Percentiles rank a stretch among this genome's conserved stretches.
These are phyloP conservation scores for Camellia granthamiana DNA, from an alignment of 148 eudicot species.

Conservation along the genomic window DNA sequence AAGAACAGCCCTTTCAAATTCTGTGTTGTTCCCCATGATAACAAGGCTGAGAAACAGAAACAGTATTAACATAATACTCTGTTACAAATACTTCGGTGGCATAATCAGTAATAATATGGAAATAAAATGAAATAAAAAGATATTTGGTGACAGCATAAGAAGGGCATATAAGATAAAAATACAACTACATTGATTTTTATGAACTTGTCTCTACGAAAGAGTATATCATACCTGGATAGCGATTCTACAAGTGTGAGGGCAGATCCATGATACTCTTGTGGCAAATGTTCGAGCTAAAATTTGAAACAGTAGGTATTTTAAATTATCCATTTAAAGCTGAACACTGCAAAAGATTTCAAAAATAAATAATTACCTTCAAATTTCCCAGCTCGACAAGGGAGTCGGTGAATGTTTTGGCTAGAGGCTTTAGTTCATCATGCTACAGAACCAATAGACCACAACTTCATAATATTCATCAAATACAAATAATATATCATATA, in stretches of 20 bases:
- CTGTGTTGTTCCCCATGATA: no score
- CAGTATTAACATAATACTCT: no score
- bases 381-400: conserved; percentile 94
- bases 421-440: conserved; percentile 98
- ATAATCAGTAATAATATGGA: no score
- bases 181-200: neutral
- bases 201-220: neutral
- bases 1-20: no score
- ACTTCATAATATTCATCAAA: neutral
- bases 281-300: conserved; percentile 79
- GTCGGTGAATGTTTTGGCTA: conserved; percentile 72
- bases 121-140: no score
- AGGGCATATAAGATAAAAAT: no score
- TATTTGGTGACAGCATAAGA: no score
- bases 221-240: conserved; percentile 64
- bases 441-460: conserved; percentile 29
- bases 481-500: neutral
- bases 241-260: conserved; percentile 96
- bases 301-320: conserved; percentile 18
- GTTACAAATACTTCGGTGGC: no score
- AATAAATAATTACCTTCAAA: conserved; percentile 50
- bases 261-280: conserved; percentile 79
- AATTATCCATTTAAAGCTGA: conserved; percentile 4
- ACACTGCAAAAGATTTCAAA: conserved; percentile 6
- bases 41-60: no score